phyloP scores from a whole-genome alignment of 306 rosid species.

The Begonia loranthoides region DNA sequence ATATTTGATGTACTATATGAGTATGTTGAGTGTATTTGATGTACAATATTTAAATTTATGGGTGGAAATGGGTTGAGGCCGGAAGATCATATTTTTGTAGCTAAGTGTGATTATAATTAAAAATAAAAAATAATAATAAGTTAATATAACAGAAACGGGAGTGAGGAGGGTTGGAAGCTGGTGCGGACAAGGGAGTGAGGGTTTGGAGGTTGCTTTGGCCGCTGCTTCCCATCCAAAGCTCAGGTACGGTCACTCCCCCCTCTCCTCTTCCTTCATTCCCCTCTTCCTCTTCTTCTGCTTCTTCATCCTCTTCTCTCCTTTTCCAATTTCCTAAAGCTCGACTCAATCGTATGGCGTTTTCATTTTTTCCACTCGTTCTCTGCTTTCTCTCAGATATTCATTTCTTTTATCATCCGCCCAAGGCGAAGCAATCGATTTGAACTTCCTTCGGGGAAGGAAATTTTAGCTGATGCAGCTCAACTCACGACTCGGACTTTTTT shows the following conservation, averaged over 20 bases:
- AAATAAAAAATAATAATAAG: too few relatives aligned
- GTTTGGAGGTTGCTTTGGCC: conserved; percentile 30
- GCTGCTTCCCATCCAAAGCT: conserved; percentile 12
- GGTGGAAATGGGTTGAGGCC: too few relatives aligned
- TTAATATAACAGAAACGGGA: too few relatives aligned
- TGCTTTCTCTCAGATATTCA: conserved; percentile 7
- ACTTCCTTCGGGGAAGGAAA: neutral
- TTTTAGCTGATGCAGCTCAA: neutral
- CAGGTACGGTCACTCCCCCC: conserved; percentile 30
- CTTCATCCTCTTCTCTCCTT: neutral
- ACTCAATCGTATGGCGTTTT: neutral
- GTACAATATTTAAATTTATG: too few relatives aligned
- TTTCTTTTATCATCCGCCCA: neutral
- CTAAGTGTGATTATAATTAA: too few relatives aligned
- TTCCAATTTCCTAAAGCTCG: neutral
- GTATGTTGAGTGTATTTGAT: too few relatives aligned
- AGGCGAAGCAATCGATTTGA: neutral
- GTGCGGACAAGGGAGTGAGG: conserved; percentile 32
- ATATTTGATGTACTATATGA: too few relatives aligned
- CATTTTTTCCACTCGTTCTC: conserved; percentile 11
- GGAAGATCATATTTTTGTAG: too few relatives aligned
- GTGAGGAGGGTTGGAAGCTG: conserved; percentile 16
- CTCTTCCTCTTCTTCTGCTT: conserved; percentile 5
- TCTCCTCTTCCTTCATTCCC: conserved; percentile 5
- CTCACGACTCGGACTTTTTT: neutral